These are phyloP conservation scores for Trypanosoma melophagium DNA, from an alignment of 208 protist species.

Conservation along the genomic window DNA sequence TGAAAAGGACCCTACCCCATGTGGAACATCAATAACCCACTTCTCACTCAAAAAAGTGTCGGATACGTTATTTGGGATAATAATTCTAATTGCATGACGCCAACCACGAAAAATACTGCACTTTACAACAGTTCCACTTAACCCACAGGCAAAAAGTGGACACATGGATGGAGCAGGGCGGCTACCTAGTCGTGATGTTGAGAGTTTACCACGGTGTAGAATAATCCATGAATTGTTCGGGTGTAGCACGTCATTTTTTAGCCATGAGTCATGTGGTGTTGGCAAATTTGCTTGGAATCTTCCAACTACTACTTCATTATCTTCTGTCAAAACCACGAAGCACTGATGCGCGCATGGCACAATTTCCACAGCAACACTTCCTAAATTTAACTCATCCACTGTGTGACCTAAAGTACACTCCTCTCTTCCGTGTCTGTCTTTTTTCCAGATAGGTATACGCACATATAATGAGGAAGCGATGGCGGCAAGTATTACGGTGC, in stretches of 20 bases:
- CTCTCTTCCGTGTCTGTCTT: neutral
- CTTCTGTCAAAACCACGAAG: slow-evolving; percentile 58
- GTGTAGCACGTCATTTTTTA: slow-evolving; percentile 22
- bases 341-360: slow-evolving; percentile 65
- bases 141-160: slow-evolving; percentile 13
- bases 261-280: slow-evolving; percentile 16
- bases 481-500: slow-evolving; percentile 33
- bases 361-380: slow-evolving; percentile 31
- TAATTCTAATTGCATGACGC: slow-evolving; percentile 19
- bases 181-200: neutral
- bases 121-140: slow-evolving; percentile 24
- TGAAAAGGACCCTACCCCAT: slow-evolving; percentile 3
- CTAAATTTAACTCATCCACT: slow-evolving; percentile 50
- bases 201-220: slow-evolving; percentile 21
- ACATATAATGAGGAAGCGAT: slow-evolving; percentile 23
- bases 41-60: slow-evolving; percentile 28
- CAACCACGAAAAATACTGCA: slow-evolving; percentile 18
- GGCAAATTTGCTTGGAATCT: slow-evolving; percentile 76
- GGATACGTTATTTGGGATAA: slow-evolving; percentile 21
- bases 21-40: slow-evolving; percentile 29
- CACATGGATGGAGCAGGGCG: neutral
- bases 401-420: slow-evolving; percentile 12
- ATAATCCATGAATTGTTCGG: slow-evolving; percentile 38
- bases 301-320: slow-evolving; percentile 55
- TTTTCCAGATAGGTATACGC: slow-evolving; percentile 7